Base-by-base conservation (phyloP, 192 early-diverging fungal genomes). In the Allomyces macrogynus region DNA sequence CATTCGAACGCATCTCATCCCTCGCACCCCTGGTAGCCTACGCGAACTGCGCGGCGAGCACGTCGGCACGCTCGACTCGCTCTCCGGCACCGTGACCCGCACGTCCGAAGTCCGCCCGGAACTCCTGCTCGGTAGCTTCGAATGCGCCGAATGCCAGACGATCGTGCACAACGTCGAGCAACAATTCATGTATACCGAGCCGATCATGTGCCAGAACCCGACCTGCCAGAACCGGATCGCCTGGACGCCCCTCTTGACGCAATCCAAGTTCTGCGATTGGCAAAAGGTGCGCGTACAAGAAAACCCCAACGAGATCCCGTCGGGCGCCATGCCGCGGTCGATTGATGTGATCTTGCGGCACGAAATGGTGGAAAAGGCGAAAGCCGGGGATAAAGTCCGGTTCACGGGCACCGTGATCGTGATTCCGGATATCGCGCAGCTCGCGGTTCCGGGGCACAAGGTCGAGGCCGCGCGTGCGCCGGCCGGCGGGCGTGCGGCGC, bases 91-190 rank as follows among this genome's bases (percentile, higher is more conserved):
- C 7, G 94, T 99, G 24, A 99, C 95, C 14, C 75, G 95, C 22
- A 99, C 93, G 3, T 93, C 89, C 54, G 93, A 99, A 77, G 93
- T 99, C 27, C 76, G 95, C 43, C 95, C 95, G 11, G 95, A 99
- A 79, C 80, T 99, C 10, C 63, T 97, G 18, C 85, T 78, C 69
- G 95, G 91, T 24, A 86, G 88, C 7, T 99, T 99, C 72, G 80
- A 81, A 32, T 99, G 95, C 75, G 71, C 77, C 57, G 90, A 90
- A 60, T 99, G 95, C 72, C 74, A 76, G 60, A 75, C 80, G 7
- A 67, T 86, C 23, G 81, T 90, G 62, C 81, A 82, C 14, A 83
- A 93, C 63, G 88, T 99, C 25, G 86, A 86, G 71, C 95, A 99
- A 77, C 90, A 99, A 74, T 99, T 97, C 75, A 84, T 86, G 69